phyloP scores from a whole-genome alignment of 306 rosid species.

The Echinosophora koreensis region DNA sequence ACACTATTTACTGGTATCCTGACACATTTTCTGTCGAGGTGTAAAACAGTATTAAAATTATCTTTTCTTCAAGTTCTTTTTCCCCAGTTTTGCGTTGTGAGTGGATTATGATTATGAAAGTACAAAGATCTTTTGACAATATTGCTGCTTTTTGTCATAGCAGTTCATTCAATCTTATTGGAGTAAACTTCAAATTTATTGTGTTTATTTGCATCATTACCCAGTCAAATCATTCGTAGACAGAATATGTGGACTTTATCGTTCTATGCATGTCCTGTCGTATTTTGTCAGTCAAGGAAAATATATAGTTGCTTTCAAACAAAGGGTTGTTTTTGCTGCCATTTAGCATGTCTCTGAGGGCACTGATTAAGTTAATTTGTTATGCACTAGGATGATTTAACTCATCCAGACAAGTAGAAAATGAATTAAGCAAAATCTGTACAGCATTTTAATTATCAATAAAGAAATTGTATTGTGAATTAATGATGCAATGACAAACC shows the following conservation, averaged over 20 bases:
- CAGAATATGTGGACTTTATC: not conserved
- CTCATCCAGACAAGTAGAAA: not conserved
- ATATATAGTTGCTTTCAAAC: not conserved
- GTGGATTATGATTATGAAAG: constrained; percentile 18
- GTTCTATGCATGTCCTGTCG: constrained; percentile 9
- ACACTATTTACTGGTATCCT: not conserved
- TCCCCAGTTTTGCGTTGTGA: constrained; percentile 26
- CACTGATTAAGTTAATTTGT: constrained; percentile 1
- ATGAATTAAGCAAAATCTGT: not conserved
- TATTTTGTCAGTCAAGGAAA: constrained; percentile 3
- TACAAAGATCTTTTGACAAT: constrained; percentile 8
- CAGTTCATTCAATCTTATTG: constrained; percentile 18
- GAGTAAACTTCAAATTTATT: constrained; percentile 17
- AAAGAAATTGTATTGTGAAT: not conserved
- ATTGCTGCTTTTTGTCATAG: constrained; percentile 6
- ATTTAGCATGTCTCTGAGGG: constrained; percentile 1
- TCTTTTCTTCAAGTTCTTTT: constrained; percentile 5
- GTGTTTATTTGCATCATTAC: constrained; percentile 20
- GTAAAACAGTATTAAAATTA: not conserved
- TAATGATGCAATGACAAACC: not conserved
- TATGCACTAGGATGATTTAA: not conserved
- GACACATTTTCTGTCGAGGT: not conserved
- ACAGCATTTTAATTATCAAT: not conserved
- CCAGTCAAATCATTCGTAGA: not conserved
- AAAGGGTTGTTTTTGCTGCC: not conserved